Conservation (phyloP, 2,329 filamentous ascomycete genomes). For the Alternaria gansuensis region DNA sequence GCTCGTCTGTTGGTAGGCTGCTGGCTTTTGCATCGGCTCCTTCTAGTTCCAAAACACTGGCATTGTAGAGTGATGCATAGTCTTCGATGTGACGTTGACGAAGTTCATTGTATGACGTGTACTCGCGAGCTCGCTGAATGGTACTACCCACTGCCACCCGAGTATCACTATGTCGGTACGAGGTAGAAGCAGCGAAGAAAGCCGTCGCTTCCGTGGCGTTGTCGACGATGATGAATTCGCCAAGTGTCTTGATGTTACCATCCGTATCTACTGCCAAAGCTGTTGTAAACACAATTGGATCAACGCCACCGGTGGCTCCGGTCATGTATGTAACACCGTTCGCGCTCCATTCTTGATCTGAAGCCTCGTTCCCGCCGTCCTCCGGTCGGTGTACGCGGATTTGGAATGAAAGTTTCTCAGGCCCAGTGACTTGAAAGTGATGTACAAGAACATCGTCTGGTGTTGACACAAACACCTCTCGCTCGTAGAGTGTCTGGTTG, state of each 20-base stretch:
- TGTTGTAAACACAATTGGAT: slow-evolving; percentile 12
- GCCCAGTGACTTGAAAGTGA: slow-evolving; percentile 7
- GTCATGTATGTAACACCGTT: slow-evolving; percentile 14
- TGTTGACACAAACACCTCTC: slow-evolving; percentile 14
- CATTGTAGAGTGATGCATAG: slow-evolving; percentile 30
- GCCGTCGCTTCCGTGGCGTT: slow-evolving; percentile 51
- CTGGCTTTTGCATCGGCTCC: slow-evolving; percentile 9
- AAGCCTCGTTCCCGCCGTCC: slow-evolving; percentile 12
- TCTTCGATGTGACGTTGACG: slow-evolving; percentile 48
- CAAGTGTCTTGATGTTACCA: slow-evolving; percentile 13
- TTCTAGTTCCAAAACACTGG: slow-evolving; percentile 10
- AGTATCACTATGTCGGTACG: slow-evolving; percentile 48
- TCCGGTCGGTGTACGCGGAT: slow-evolving; percentile 17
- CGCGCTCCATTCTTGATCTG: slow-evolving; percentile 16
- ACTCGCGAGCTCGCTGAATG: slow-evolving; percentile 28
- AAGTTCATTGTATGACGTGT: slow-evolving; percentile 30
- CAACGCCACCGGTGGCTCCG: slow-evolving; percentile 9
- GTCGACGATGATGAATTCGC: slow-evolving; percentile 19
- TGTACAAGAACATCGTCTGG: slow-evolving; percentile 25
- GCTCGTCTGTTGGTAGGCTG: slow-evolving; percentile 10
- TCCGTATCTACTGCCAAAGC: slow-evolving; percentile 12
- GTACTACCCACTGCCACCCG: slow-evolving; percentile 38
- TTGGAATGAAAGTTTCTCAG: slow-evolving; percentile 11
- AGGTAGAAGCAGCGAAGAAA: slow-evolving; percentile 54
- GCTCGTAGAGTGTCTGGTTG: slow-evolving; percentile 12